A percentile compares a stretch with the other conserved stretches of the same genome.
Evolutionary conservation across 768 basidiomycete species (phyloP).

Genomic region (Pisolithus marmoratus): DNA sequence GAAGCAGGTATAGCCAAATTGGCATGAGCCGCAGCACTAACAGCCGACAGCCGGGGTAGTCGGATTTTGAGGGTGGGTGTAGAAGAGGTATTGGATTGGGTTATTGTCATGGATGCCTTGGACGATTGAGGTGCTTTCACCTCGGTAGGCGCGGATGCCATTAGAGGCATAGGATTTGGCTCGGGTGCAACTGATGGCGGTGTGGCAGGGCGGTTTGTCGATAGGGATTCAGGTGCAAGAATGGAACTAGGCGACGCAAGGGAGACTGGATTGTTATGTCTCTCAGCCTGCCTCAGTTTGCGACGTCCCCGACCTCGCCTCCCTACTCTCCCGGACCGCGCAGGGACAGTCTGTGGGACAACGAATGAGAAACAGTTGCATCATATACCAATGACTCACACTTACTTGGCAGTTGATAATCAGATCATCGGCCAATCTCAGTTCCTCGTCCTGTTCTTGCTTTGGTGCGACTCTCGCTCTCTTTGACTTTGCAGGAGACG

Average conservation of each 20-base stretch:
- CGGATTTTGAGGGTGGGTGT: constrained; percentile 32
- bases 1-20: constrained; percentile 11
- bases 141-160: constrained; percentile 1
- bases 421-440: constrained; percentile 3
- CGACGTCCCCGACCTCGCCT: constrained; percentile 19
- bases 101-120: constrained; percentile 30
- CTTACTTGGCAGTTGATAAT: constrained; percentile 1
- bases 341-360: constrained; percentile 11
- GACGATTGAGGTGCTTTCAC: constrained; percentile 17
- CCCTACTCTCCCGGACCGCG: constrained; percentile 4
- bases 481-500: constrained; percentile 25
- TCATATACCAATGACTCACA: constrained; percentile 13
- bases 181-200: constrained; percentile 1
- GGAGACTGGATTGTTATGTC: constrained; percentile 9
- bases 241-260: constrained; percentile 1
- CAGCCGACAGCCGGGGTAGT: constrained; percentile 26
- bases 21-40: constrained; percentile 21
- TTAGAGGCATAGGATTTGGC: constrained; percentile 1
- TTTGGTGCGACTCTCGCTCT: constrained; percentile 24
- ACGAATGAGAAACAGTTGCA: neutral
- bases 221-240: constrained; percentile 11
- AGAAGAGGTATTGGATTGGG: constrained; percentile 25
- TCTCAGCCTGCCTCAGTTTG: constrained; percentile 16
- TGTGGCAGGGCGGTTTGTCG: constrained; percentile 5
- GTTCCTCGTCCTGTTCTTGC: constrained; percentile 20